phyloP scores from a whole-genome alignment of 75 land plant species.

The Pinus taeda region DNA sequence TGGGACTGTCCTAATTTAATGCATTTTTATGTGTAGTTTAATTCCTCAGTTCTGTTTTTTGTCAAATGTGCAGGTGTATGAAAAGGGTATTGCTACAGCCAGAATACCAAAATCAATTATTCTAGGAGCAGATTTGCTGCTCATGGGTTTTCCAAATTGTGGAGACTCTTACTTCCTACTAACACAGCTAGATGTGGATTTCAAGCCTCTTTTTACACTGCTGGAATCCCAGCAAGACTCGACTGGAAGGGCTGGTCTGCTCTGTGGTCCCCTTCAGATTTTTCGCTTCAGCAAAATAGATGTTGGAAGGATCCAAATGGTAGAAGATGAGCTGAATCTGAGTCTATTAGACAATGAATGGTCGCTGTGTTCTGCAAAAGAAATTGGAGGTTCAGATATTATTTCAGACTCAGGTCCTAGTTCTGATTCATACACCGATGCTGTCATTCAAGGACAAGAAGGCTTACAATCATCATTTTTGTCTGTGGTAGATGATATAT shows the following conservation, averaged over 20 bases:
- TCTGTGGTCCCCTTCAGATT: slow-evolving; percentile 34
- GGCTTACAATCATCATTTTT: slow-evolving; percentile 46
- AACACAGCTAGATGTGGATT: slow-evolving; percentile 79
- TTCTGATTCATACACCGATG: slow-evolving; percentile 31
- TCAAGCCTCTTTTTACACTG: slow-evolving; percentile 71
- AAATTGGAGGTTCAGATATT: slow-evolving; percentile 10
- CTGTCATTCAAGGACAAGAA: slow-evolving; percentile 23
- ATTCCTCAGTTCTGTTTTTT: background rate
- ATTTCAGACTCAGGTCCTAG: slow-evolving; percentile 32
- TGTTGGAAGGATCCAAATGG: slow-evolving; percentile 52
- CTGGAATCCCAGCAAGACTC: slow-evolving; percentile 67
- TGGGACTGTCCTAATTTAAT: background rate
- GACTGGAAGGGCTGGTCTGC: slow-evolving; percentile 27
- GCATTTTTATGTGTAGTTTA: background rate
- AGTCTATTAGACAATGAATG: slow-evolving; percentile 48
- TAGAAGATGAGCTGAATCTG: slow-evolving; percentile 69
- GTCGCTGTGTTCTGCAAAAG: slow-evolving; percentile 12
- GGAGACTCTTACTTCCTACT: slow-evolving; percentile 68
- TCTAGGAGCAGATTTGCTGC: slow-evolving; percentile 47
- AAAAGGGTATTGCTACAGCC: slow-evolving; percentile 51
- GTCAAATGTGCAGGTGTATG: slow-evolving; percentile 62
- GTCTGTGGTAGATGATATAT: slow-evolving; percentile 64
- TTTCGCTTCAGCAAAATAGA: slow-evolving; percentile 67
- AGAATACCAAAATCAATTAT: slow-evolving; percentile 54
- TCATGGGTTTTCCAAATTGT: slow-evolving; percentile 94